A percentile compares a stretch with the other conserved stretches of the same genome.
These are phyloP conservation scores for Phalaenopsis equestris DNA, from an alignment of 106 monocot species.

Conservation along the genomic window DNA sequence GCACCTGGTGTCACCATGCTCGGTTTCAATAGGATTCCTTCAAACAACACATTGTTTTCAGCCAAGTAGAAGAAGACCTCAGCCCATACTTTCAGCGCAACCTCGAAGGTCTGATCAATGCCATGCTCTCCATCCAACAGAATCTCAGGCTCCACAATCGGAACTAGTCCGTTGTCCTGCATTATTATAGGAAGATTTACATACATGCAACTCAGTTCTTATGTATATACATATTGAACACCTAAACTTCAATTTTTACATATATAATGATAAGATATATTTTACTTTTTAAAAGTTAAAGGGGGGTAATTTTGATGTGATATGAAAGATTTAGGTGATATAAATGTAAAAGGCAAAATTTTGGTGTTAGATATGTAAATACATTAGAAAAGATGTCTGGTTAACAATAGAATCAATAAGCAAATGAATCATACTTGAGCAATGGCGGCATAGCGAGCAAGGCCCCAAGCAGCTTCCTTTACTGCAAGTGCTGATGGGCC, in stretches of 20 bases:
- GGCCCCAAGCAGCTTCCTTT: slow-evolving; percentile 72
- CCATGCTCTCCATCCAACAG: slow-evolving; percentile 76
- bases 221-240: no score
- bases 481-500: slow-evolving; percentile 62
- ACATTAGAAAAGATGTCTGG: slow-evolving; percentile 7
- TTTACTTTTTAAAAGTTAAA: no score
- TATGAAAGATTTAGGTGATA: no score
- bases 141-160: slow-evolving; percentile 75
- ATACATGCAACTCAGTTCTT: no score
- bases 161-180: slow-evolving; percentile 73
- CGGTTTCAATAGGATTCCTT: slow-evolving; percentile 73
- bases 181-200: neutral
- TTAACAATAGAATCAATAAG: neutral
- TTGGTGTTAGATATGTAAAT: no score
- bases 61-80: slow-evolving; percentile 76
- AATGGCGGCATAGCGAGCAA: slow-evolving; percentile 63
- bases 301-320: no score
- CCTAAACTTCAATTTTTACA: no score
- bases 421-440: slow-evolving; percentile 46
- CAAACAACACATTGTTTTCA: slow-evolving; percentile 67
- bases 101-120: slow-evolving; percentile 70
- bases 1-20: slow-evolving; percentile 86
- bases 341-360: no score
- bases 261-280: no score
- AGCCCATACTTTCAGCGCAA: slow-evolving; percentile 67